A percentile compares a stretch with the other conserved stretches of the same genome.
phyloP scores from a whole-genome alignment of 140 eudicot genomes.

The Bidens hawaiensis region DNA sequence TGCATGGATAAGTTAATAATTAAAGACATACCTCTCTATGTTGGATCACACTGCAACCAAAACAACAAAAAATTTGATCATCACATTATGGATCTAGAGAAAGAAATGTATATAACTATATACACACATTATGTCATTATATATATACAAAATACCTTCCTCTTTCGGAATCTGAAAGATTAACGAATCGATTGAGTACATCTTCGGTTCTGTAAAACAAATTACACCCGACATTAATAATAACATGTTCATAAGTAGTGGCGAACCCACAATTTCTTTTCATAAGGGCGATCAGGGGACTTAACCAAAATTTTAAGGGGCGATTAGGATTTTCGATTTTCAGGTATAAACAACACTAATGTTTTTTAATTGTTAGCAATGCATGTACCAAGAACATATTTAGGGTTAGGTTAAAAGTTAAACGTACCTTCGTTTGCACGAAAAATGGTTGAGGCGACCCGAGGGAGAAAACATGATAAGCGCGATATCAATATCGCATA shows the following conservation, averaged over 20 bases:
- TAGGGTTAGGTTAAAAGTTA: slow-evolving; percentile 1
- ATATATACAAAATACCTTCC: slow-evolving; percentile 30
- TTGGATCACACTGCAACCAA: slow-evolving; percentile 41
- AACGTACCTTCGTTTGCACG: slow-evolving; percentile 58
- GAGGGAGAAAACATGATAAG: slow-evolving; percentile 74
- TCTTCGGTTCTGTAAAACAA: slow-evolving; percentile 35
- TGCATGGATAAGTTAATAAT: slow-evolving; percentile 8
- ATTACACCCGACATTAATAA: too few relatives aligned
- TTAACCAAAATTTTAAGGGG: too few relatives aligned
- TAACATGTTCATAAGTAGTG: too few relatives aligned
- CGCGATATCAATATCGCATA: slow-evolving; percentile 71
- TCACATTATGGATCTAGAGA: slow-evolving; percentile 1
- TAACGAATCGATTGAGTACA: slow-evolving; percentile 31
- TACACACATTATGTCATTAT: neutral
- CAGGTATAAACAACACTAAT: too few relatives aligned
- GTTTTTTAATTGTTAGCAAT: too few relatives aligned
- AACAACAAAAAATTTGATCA: slow-evolving; percentile 6
- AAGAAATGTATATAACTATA: neutral
- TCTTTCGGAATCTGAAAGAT: slow-evolving; percentile 38
- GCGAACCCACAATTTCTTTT: too few relatives aligned
- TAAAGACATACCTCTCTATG: slow-evolving; percentile 33
- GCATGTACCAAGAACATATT: neutral
- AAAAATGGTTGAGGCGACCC: slow-evolving; percentile 66
- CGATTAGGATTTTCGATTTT: too few relatives aligned
- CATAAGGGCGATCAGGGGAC: too few relatives aligned